Conservation (phyloP, 1,284 basidiomycete genomes). For the Anthracocystis walkeri region DNA sequence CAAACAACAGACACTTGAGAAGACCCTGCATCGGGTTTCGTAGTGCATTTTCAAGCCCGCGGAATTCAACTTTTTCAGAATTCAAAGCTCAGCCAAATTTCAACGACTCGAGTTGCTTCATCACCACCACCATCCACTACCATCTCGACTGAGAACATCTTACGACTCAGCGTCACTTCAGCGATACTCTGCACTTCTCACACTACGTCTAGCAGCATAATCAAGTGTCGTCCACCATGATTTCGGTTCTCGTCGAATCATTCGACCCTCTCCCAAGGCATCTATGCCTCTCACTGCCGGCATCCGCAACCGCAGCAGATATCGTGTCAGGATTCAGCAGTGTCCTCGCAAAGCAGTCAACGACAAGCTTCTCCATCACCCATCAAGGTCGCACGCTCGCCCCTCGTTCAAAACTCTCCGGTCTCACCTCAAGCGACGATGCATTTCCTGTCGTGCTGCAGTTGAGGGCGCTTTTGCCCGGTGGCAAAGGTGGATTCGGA, state of each 20-base stretch:
- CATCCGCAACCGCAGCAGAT: constrained; percentile 35
- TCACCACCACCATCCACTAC: constrained; percentile 22
- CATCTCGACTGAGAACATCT: background rate
- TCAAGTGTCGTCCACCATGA: constrained; percentile 12
- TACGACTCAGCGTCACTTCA: constrained; percentile 1
- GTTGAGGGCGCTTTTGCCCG: constrained; percentile 71
- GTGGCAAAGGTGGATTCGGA: constrained; percentile 98
- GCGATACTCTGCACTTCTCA: background rate
- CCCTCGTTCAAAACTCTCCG: constrained; percentile 3
- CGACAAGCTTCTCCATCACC: constrained; percentile 23
- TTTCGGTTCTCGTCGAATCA: constrained; percentile 40
- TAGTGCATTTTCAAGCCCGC: constrained; percentile 6
- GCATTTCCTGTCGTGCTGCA: constrained; percentile 44
- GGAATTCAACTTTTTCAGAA: constrained; percentile 10
- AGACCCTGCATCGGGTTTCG: constrained; percentile 41
- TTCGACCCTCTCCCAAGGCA: constrained; percentile 47
- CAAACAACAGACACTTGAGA: too few relatives aligned
- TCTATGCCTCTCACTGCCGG: constrained; percentile 42
- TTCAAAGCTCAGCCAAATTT: constrained; percentile 7
- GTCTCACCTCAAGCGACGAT: constrained; percentile 6
- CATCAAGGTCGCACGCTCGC: constrained; percentile 26
- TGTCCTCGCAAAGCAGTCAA: constrained; percentile 8
- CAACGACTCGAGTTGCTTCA: constrained; percentile 4
- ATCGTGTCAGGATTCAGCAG: constrained; percentile 33
- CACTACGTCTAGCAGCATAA: background rate